These are phyloP conservation scores for Kregervanrija fluxuum DNA, from an alignment of 805 yeast species.

Conservation along the genomic window DNA sequence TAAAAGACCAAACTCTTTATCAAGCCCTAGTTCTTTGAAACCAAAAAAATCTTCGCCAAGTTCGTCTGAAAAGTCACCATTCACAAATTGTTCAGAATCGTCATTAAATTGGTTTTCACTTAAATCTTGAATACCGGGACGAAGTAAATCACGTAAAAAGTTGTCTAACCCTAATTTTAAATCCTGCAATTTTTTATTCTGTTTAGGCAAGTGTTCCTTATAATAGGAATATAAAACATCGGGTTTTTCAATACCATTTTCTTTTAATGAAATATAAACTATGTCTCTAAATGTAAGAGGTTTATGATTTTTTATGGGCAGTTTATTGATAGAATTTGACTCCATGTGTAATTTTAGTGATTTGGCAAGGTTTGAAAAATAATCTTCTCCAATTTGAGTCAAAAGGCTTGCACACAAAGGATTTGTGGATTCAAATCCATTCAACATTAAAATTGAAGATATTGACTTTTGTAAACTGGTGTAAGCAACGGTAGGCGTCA, in stretches of 20 bases:
- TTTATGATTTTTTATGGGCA: conserved; percentile 21
- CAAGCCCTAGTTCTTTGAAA: conserved; percentile 87
- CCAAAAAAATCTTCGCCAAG: conserved; percentile 98
- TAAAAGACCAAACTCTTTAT: conserved; percentile 80
- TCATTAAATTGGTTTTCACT: conserved; percentile 78
- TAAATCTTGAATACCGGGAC: conserved; percentile 69
- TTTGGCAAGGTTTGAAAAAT: conserved; percentile 64
- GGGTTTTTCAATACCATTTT: conserved; percentile 79
- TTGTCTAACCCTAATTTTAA: conserved; percentile 57
- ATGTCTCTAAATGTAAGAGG: conserved; percentile 33
- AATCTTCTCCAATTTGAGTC: conserved; percentile 78
- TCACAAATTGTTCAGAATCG: conserved; percentile 86
- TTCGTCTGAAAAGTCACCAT: conserved; percentile 91
- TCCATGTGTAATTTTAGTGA: conserved; percentile 69
- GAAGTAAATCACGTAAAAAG: conserved; percentile 69
- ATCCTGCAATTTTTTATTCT: conserved; percentile 61
- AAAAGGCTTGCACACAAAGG: conserved; percentile 70
- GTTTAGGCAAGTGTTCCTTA: conserved; percentile 63
- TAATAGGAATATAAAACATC: conserved; percentile 69
- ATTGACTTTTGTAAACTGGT: conserved; percentile 61
- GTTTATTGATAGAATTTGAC: conserved; percentile 41
- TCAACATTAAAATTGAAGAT: conserved; percentile 78
- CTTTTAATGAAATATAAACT: conserved; percentile 58
- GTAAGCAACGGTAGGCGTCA: conserved; percentile 53
- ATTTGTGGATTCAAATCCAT: conserved; percentile 84